phyloP scores from a whole-genome alignment of 257 asterid genomes.

The Gentiana straminea region DNA sequence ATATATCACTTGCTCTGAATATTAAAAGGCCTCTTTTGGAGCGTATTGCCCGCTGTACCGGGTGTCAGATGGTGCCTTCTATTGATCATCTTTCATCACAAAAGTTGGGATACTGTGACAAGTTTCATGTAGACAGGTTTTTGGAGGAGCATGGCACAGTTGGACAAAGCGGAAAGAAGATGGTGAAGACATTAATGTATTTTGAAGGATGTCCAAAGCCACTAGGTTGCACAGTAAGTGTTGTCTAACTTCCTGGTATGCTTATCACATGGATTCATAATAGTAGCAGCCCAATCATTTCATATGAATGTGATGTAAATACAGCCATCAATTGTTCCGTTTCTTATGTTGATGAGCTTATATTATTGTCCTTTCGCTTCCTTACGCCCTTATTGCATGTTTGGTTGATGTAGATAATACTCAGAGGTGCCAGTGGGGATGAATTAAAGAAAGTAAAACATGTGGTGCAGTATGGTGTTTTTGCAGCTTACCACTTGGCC shows the following conservation, averaged over 20 bases:
- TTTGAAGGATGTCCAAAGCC: conserved; percentile 99
- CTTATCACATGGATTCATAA: conserved; percentile 10
- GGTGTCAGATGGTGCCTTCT: conserved; percentile 83
- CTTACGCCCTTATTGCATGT: conserved; percentile 10
- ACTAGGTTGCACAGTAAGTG: conserved; percentile 85
- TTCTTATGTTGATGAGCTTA: no score
- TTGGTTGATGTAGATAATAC: conserved; percentile 59
- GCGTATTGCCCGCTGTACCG: conserved; percentile 90
- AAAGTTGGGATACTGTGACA: conserved; percentile 73
- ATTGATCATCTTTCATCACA: conserved; percentile 74
- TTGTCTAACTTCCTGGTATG: conserved; percentile 12
- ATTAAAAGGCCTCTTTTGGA: conserved; percentile 82
- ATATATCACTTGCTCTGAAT: conserved; percentile 84
- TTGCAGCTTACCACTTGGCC: conserved; percentile 97
- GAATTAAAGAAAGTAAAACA: conserved; percentile 95
- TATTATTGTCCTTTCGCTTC: neutral
- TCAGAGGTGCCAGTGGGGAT: conserved; percentile 81
- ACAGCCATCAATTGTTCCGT: no score
- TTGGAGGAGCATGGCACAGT: conserved; percentile 69
- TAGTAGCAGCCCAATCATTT: neutral
- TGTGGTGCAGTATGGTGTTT: conserved; percentile 83
- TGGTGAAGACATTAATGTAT: conserved; percentile 81
- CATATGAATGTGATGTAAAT: no score
- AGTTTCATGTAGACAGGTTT: conserved; percentile 64
- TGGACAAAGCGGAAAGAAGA: conserved; percentile 64